Conservation (phyloP, 2,329 filamentous ascomycete genomes). For the Paracamarosporium sp. region DNA sequence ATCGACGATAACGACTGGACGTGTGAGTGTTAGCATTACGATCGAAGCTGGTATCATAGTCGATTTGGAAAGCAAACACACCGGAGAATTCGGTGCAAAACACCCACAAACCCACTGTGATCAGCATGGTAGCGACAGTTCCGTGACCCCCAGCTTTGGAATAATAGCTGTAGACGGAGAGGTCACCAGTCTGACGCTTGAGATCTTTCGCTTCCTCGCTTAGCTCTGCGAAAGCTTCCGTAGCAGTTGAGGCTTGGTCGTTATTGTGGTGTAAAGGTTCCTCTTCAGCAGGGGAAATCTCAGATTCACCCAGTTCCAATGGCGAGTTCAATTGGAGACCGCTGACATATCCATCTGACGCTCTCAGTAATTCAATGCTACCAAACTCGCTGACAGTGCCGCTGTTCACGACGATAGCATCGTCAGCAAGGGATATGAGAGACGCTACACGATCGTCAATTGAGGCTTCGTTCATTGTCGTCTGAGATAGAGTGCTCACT, state of each 20-base stretch:
- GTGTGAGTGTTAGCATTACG: slow-evolving; percentile 6
- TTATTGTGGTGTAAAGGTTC: neutral
- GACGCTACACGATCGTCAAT: slow-evolving; percentile 9
- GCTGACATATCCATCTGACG: slow-evolving; percentile 1
- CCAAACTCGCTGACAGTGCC: slow-evolving; percentile 6
- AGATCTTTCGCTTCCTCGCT: slow-evolving; percentile 9
- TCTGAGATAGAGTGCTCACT: slow-evolving; percentile 3
- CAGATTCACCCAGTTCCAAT: slow-evolving; percentile 3
- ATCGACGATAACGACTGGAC: slow-evolving; percentile 11
- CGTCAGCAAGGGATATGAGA: slow-evolving; percentile 5
- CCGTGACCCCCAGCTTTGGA: slow-evolving; percentile 11
- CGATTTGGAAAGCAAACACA: slow-evolving; percentile 3
- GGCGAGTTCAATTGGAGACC: slow-evolving; percentile 1
- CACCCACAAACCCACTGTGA: slow-evolving; percentile 11
- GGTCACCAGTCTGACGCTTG: slow-evolving; percentile 8
- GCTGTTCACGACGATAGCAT: slow-evolving; percentile 4
- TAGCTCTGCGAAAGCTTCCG: slow-evolving; percentile 12
- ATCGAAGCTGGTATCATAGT: neutral
- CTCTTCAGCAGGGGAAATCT: slow-evolving; percentile 2
- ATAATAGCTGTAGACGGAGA: slow-evolving; percentile 9
- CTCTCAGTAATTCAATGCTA: neutral
- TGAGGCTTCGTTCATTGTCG: neutral
- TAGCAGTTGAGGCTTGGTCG: slow-evolving; percentile 1
- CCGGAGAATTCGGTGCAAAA: slow-evolving; percentile 15
- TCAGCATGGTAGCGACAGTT: slow-evolving; percentile 10